Evolutionary conservation across 2,329 filamentous ascomycete species (phyloP), one percentile per base, ranked within the genome.

Genomic region (Neospermospora avenae): DNA sequence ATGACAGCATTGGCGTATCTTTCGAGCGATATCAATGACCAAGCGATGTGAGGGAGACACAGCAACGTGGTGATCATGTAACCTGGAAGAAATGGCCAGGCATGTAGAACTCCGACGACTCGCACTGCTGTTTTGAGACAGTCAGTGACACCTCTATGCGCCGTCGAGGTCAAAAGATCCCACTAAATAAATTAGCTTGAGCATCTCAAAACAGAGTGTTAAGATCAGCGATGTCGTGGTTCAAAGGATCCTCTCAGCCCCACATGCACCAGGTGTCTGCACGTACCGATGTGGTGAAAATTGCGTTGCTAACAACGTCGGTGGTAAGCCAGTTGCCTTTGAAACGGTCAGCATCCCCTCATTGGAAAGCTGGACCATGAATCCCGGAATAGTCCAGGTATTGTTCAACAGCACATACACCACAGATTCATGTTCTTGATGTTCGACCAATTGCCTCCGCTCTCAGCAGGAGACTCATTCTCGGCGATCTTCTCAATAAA

Each of bases 31-130:
- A 16, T 10, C 4, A 35, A 13, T 34, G 55, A 54, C 59, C 49
- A 54, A 20, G 49, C 48, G 5, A 61, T n/a, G 16, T 57, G 55
- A 8, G 59, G 59, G 28, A 61, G n/a, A 28, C 90, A 88, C 55
- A 90, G 77, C 61, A 88, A 71, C 70, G 83, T 83, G 72, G 88
- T 86, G 28, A 90, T 77, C 64, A 82, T 80, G 70, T 88, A 82
- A 66, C 80, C 82, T 70, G 86, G 80, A 48, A 90, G 76, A 18
- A 87, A 77, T 66, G 86, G 86, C 84, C 88, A 59, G n/a, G 57
- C 41, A 13, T 60, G 59, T 4, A 52, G 18, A 3, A 62, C 14
- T 24, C 62, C 59, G 0, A 34, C 42, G 2, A 57, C 45, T 10
- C 46, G 57, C 22, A 60, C 54, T 4, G 57, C 22, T 22, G 41